Evolutionary conservation across 1,284 basidiomycete species (phyloP).

Genomic region (Pterulicium gracile): DNA sequence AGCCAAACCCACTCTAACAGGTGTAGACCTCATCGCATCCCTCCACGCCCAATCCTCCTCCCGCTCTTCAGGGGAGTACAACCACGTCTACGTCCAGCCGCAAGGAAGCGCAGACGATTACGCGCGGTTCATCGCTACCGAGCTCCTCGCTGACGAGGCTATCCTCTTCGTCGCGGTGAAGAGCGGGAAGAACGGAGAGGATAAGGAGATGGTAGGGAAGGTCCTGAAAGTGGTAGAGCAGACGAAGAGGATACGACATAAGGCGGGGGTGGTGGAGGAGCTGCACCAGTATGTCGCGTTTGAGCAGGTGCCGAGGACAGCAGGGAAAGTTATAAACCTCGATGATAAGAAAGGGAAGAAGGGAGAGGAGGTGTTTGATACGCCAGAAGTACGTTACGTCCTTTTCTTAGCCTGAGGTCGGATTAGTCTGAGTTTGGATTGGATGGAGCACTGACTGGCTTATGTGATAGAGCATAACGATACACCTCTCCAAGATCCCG

Average conservation of each 20-base stretch:
- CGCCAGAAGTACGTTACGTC: slow-evolving; percentile 26
- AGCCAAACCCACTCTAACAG: slow-evolving; percentile 41
- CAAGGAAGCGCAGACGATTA: slow-evolving; percentile 60
- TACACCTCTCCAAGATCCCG: slow-evolving; percentile 73
- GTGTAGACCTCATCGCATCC: slow-evolving; percentile 56
- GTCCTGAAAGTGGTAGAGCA: slow-evolving; percentile 73
- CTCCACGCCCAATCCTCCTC: slow-evolving; percentile 52
- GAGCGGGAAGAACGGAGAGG: slow-evolving; percentile 51
- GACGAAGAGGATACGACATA: slow-evolving; percentile 63
- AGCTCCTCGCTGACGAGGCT: slow-evolving; percentile 47
- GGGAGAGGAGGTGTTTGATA: slow-evolving; percentile 41
- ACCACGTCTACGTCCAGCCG: slow-evolving; percentile 60
- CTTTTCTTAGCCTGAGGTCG: not conserved
- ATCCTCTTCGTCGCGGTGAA: slow-evolving; percentile 70
- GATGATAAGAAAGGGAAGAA: slow-evolving; percentile 33
- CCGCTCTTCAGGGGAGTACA: slow-evolving; percentile 43
- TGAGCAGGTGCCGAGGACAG: slow-evolving; percentile 42
- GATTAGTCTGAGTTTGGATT: too few species aligned
- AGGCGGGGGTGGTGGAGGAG: slow-evolving; percentile 53
- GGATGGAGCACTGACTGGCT: too few species aligned
- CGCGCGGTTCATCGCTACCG: slow-evolving; percentile 49
- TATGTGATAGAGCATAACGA: slow-evolving; percentile 34
- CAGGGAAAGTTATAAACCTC: slow-evolving; percentile 57
- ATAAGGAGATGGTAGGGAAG: slow-evolving; percentile 60
- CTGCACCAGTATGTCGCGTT: slow-evolving; percentile 73